Conservation (phyloP, 176 grass and related monocot genomes). For the Phoenix roebelenii region DNA sequence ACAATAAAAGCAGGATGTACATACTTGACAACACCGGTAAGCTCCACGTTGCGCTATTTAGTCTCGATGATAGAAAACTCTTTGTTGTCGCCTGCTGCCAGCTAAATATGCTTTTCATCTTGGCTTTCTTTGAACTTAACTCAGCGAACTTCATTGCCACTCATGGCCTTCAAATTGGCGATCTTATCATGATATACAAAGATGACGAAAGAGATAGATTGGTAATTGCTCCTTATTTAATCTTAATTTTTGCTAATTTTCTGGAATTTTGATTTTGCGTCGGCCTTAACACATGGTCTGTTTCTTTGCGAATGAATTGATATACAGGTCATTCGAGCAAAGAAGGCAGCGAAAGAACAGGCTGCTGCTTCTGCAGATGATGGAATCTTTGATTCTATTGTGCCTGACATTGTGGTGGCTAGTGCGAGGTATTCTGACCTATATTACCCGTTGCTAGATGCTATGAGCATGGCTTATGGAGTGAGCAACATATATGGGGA, state of each 20-base stretch:
- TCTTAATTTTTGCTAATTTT: not conserved
- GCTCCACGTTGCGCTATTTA: not conserved
- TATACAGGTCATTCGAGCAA: conserved; percentile 71
- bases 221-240: conserved; percentile 21
- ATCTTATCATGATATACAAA: conserved; percentile 91
- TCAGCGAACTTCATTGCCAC: conserved; percentile 64
- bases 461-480: conserved; percentile 39
- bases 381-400: conserved; percentile 71
- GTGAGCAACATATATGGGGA: conserved; percentile 31
- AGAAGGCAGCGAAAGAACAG: conserved; percentile 38
- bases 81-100: not conserved
- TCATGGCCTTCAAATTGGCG: conserved; percentile 68
- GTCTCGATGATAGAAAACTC: not conserved
- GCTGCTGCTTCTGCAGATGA: conserved; percentile 27
- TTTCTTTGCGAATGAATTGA: not conserved
- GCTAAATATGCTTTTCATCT: conserved; percentile 12
- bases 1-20: conserved; percentile 99
- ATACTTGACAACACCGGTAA: conserved; percentile 90
- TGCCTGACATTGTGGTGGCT: conserved; percentile 69
- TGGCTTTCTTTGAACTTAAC: not conserved
- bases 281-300: not conserved
- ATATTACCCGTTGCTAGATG: conserved; percentile 50
- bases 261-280: not conserved
- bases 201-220: conserved; percentile 59
- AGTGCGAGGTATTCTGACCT: conserved; percentile 76